Percentiles rank a stretch among this genome's conserved stretches.
These are phyloP conservation scores for Aspergillus bombycis DNA, from an alignment of 2,329 filamentous ascomycete species.

Conservation along the genomic window DNA sequence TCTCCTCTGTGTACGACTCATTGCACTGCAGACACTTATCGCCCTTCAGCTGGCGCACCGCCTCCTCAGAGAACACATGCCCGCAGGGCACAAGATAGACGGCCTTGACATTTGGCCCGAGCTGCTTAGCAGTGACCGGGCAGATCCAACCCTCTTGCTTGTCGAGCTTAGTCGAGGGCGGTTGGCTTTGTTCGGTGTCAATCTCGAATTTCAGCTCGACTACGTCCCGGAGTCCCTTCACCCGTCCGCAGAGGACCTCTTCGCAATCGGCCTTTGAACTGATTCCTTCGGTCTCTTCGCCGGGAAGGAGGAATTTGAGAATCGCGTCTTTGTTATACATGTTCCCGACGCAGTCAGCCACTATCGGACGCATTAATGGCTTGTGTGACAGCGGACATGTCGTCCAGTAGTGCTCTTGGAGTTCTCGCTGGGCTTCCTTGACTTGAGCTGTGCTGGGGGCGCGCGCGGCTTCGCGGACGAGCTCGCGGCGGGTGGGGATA, in stretches of 20 bases:
- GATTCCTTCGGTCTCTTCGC: conserved; percentile 57
- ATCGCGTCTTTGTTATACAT: conserved; percentile 96
- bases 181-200: conserved; percentile 44
- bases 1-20: conserved; percentile 69
- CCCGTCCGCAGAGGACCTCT: conserved; percentile 61
- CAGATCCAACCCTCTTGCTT: conserved; percentile 71
- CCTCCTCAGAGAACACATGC: conserved; percentile 87
- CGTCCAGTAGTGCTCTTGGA: conserved; percentile 82
- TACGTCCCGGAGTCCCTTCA: conserved; percentile 82
- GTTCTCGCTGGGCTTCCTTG: conserved; percentile 85
- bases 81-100: conserved; percentile 94
- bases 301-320: conserved; percentile 67
- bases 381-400: conserved; percentile 85
- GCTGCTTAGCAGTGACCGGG: conserved; percentile 81
- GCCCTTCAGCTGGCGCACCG: conserved; percentile 75
- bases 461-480: conserved; percentile 90
- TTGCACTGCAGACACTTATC: conserved; percentile 72
- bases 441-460: conserved; percentile 80
- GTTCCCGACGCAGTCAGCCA: conserved; percentile 80
- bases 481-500: conserved; percentile 92
- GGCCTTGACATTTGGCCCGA: conserved; percentile 77
- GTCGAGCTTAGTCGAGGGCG: conserved; percentile 46
- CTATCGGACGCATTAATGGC: conserved; percentile 72
- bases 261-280: conserved; percentile 63
- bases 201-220: conserved; percentile 79